Percentiles rank a stretch among this genome's conserved stretches.
Conservation (phyloP, 1,284 basidiomycete species). For the Anthracocystis setariae region DNA sequence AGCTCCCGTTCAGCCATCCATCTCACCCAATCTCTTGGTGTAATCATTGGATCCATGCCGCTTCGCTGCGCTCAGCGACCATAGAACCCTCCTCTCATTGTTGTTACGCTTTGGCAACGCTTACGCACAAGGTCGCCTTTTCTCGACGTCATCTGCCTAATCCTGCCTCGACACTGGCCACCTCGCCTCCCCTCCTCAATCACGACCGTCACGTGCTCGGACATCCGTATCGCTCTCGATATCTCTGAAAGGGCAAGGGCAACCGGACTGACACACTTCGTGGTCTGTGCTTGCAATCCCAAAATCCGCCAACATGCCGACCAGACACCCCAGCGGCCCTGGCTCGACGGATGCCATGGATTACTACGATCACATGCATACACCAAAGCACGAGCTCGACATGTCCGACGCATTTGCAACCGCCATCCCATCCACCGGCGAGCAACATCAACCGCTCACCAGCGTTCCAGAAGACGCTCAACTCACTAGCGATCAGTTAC, state of each 20-base stretch:
- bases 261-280: too few relatives aligned
- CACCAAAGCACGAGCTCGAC: constrained; percentile 46
- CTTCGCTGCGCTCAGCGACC: not conserved
- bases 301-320: constrained; percentile 22
- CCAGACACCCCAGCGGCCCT: constrained; percentile 46
- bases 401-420: constrained; percentile 24
- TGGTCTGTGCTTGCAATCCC: not conserved
- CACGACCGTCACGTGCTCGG: too few relatives aligned
- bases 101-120: not conserved
- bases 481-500: constrained; percentile 25
- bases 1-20: not conserved
- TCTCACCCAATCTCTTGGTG: not conserved
- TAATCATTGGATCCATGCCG: not conserved
- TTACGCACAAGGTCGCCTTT: not conserved
- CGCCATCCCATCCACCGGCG: constrained; percentile 15
- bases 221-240: not conserved
- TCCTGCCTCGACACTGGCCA: not conserved
- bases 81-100: not conserved
- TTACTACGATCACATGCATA: constrained; percentile 49
- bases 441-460: constrained; percentile 31
- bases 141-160: not conserved
- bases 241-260: not conserved
- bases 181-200: too few relatives aligned
- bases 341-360: constrained; percentile 59
- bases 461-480: constrained; percentile 58